phyloP scores from a whole-genome alignment of 495 filamentous ascomycete genomes.

The Annulohypoxylon moriforme region DNA sequence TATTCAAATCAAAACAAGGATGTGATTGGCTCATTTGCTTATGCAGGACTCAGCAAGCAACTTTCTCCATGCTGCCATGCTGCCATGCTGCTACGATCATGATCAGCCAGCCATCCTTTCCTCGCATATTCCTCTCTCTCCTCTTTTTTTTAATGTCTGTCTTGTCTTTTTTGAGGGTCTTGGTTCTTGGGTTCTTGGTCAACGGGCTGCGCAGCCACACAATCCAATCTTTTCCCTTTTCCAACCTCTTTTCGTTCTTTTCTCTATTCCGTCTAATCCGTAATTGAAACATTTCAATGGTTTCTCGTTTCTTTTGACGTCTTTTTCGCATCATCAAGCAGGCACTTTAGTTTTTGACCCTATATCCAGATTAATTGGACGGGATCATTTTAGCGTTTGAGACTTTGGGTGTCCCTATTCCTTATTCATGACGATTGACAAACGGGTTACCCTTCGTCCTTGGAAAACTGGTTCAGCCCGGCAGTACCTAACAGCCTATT shows the following conservation, averaged over 20 bases:
- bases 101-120: not conserved
- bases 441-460: not conserved
- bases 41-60: slow-evolving; percentile 15
- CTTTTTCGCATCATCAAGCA: slow-evolving; percentile 6
- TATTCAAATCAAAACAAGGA: slow-evolving; percentile 17
- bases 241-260: slow-evolving; percentile 1
- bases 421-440: not conserved
- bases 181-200: not conserved
- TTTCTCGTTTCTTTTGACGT: not conserved
- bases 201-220: slow-evolving; percentile 35
- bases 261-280: slow-evolving; percentile 1
- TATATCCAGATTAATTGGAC: slow-evolving; percentile 26
- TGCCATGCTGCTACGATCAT: too few species aligned
- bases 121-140: slow-evolving; percentile 4
- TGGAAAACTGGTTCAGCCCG: slow-evolving; percentile 14
- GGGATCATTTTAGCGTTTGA: slow-evolving; percentile 16
- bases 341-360: slow-evolving; percentile 10
- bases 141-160: not conserved
- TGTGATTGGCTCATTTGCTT: slow-evolving; percentile 22
- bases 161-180: slow-evolving; percentile 10
- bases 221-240: not conserved
- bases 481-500: slow-evolving; percentile 9
- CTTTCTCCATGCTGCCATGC: not conserved
- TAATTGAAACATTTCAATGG: slow-evolving; percentile 32
- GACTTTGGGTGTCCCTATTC: not conserved